A percentile compares a stretch with the other conserved stretches of the same genome.
Conservation (phyloP, 208 protist genomes). For the Trypanosoma cruzi region DNA sequence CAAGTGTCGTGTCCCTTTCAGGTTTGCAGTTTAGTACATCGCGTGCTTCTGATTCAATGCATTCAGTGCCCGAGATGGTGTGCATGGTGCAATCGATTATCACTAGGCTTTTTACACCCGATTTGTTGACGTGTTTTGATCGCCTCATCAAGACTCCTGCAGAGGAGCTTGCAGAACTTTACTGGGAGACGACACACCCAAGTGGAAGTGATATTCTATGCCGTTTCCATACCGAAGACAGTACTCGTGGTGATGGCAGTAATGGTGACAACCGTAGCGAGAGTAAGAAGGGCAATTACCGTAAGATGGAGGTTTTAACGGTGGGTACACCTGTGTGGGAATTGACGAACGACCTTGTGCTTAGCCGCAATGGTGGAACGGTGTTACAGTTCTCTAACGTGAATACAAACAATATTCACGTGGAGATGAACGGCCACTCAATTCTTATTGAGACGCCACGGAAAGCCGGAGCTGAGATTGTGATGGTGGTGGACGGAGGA, state of each 20-base stretch:
- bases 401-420: slow-evolving; percentile 70
- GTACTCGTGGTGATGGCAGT: not conserved
- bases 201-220: not conserved
- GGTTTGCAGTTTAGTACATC: slow-evolving; percentile 6
- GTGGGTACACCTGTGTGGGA: slow-evolving; percentile 19
- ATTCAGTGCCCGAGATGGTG: not conserved
- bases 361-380: slow-evolving; percentile 37
- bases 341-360: slow-evolving; percentile 32
- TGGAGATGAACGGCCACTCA: slow-evolving; percentile 62
- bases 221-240: not conserved
- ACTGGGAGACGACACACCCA: not conserved
- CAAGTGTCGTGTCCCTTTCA: slow-evolving; percentile 3
- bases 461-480: slow-evolving; percentile 23
- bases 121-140: slow-evolving; percentile 18
- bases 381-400: slow-evolving; percentile 70
- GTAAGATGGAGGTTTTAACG: slow-evolving; percentile 15
- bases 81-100: slow-evolving; percentile 10
- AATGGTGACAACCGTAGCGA: not conserved
- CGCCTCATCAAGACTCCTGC: slow-evolving; percentile 4
- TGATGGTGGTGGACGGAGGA: slow-evolving; percentile 67
- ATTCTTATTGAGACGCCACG: slow-evolving; percentile 46
- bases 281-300: not conserved
- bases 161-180: slow-evolving; percentile 9
- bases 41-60: not conserved
- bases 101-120: not conserved